A percentile compares a stretch with the other conserved stretches of the same genome.
These are phyloP conservation scores for Spathaspora jeffriesii DNA, from an alignment of 1,139 yeast genomes.

Conservation along the genomic window DNA sequence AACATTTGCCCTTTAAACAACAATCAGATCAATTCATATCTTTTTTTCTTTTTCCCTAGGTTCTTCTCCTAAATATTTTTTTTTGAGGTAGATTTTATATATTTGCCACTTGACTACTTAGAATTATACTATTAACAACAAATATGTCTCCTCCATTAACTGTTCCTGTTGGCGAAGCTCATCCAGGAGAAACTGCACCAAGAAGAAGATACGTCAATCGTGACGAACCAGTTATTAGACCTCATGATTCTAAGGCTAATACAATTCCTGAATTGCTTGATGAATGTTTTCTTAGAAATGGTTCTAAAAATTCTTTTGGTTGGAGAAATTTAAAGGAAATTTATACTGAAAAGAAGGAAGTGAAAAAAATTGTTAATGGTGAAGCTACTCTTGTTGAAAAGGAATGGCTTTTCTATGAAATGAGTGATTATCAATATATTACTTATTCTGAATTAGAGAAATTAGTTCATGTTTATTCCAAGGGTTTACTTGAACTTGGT, in stretches of 20 bases:
- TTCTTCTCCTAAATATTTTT: background rate
- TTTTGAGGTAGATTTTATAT: background rate
- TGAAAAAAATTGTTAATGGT: constrained; percentile 80
- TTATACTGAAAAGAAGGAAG: constrained; percentile 73
- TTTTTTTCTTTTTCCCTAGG: background rate
- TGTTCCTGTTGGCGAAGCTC: constrained; percentile 80
- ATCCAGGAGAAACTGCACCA: constrained; percentile 89
- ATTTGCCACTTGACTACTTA: background rate
- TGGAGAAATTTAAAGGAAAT: constrained; percentile 76
- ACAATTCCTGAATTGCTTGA: constrained; percentile 72
- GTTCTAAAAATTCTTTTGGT: constrained; percentile 63
- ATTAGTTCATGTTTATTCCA: constrained; percentile 58
- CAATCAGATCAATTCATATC: background rate
- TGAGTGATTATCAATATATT: constrained; percentile 68
- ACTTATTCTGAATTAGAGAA: constrained; percentile 59
- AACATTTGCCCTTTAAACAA: background rate
- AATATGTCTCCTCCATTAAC: constrained; percentile 32
- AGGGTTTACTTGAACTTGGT: constrained; percentile 80
- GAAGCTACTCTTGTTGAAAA: constrained; percentile 70
- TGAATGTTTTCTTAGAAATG: constrained; percentile 63
- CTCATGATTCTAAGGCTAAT: constrained; percentile 56
- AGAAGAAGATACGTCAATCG: constrained; percentile 71
- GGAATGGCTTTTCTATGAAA: constrained; percentile 85
- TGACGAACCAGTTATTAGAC: constrained; percentile 56
- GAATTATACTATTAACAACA: background rate